A percentile compares a stretch with the other conserved stretches of the same genome.
Evolutionary conservation across 2,329 filamentous ascomycete species (phyloP).

Genomic region (Knufia petricola): DNA sequence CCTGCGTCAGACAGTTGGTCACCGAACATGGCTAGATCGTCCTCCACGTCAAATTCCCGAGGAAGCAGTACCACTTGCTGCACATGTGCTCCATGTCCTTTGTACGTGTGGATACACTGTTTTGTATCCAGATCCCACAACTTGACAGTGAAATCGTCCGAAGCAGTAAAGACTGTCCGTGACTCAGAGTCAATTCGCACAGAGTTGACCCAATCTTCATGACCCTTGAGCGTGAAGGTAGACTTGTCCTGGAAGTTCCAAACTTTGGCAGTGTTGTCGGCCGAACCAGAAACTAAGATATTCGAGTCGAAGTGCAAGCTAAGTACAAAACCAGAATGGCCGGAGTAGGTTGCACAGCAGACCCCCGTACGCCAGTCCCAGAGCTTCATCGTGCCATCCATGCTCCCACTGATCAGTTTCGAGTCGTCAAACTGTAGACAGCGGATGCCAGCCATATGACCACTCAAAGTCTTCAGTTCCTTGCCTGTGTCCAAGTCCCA

Average conservation of each 20-base stretch:
- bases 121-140: slow-evolving; percentile 88
- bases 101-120: slow-evolving; percentile 64
- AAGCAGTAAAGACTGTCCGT: slow-evolving; percentile 81
- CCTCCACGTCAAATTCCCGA: slow-evolving; percentile 80
- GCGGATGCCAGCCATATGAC: slow-evolving; percentile 74
- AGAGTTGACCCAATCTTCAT: slow-evolving; percentile 94
- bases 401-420: slow-evolving; percentile 80
- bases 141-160: slow-evolving; percentile 83
- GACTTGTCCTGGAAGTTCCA: slow-evolving; percentile 85
- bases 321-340: slow-evolving; percentile 74
- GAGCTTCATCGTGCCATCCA: slow-evolving; percentile 79
- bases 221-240: slow-evolving; percentile 69
- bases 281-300: slow-evolving; percentile 77
- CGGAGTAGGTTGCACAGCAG: slow-evolving; percentile 69
- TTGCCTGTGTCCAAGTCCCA: slow-evolving; percentile 88
- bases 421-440: slow-evolving; percentile 87
- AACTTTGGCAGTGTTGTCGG: slow-evolving; percentile 81
- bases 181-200: slow-evolving; percentile 75
- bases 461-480: slow-evolving; percentile 71
- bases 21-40: slow-evolving; percentile 27
- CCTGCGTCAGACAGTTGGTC: slow-evolving; percentile 17
- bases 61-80: slow-evolving; percentile 83
- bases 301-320: slow-evolving; percentile 78
- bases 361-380: slow-evolving; percentile 96
- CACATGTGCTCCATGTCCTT: slow-evolving; percentile 88